Base-by-base conservation (phyloP, 441 rosid species). In the Brassica balearica region DNA sequence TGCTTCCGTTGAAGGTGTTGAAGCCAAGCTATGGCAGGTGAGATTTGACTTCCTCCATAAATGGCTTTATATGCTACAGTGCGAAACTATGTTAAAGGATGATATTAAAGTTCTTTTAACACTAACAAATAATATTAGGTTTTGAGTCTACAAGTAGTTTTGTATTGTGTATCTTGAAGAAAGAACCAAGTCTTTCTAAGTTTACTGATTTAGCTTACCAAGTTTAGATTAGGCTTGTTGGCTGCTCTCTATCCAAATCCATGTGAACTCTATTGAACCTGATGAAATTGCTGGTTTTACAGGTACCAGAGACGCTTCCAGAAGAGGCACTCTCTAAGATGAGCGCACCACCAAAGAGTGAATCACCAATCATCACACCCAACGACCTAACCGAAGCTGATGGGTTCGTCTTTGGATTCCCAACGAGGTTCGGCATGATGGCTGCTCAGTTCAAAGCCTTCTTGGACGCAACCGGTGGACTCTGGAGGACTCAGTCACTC, bases 401-500 rank as follows among this genome's bases (percentile, higher is more conserved):
- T 64, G 99, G 99, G 1, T 83, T 93, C 68, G 74, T 95, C 66
- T 92, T 95, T 73, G 99, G 99, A 51, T 95, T 95, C 88, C 99
- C 99, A 41, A 95, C 99, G 63, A 87, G 98, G 81, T 95, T 83
- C 10, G 99, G 99, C 15, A 91, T 93, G 98, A 95, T 95, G 99
- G 83, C 96, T 79, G 95, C 99, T 29, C 99, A 95, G 82, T 93
- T 93, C 81, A 93, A 95, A 80, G 97, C 99, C 34, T 95, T 95
- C 78, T 11, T 95, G 74, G 99, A 95, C 71, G 90, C 97, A 23
- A 95, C 99, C 0, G 97, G 96, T 65, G 91, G 96, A 41, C 88
- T 90, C 43, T 93, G 99, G 99, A 86, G 92, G 81, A 80, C 97
- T 68, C 99, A 93, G 71, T 82, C 86, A 74, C 99, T 95, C 22